Base-by-base conservation (phyloP, 768 basidiomycete genomes). In the Panellus pusillus region DNA sequence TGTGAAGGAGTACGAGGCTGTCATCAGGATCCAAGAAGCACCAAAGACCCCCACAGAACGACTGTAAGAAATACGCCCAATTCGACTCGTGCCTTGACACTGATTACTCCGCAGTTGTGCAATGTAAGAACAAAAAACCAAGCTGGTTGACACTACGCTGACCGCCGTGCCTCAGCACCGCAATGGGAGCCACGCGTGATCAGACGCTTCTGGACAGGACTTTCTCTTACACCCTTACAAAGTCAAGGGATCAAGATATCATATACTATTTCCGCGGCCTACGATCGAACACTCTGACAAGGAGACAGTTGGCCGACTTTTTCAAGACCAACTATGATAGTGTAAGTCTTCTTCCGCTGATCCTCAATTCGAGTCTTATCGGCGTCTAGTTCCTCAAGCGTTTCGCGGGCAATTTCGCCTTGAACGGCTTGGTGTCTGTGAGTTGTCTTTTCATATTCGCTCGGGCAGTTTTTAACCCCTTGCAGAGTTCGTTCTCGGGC, bases 1-100 rank as follows among this genome's bases (percentile, higher is more conserved):
- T 18, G 70, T 70, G 31, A 73, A 71, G 20, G 93, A 95, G 65
- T 96, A 86, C 63, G 82, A 91, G 31, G 84, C 85, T 35, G 75
- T 88, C 38, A 76, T 84, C 61, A 74, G 75, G 55, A 77, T 94
- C 31, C 84, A 86, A 65, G 80, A 84, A 62, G 83, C 87, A 52
- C 83, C 88, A 13, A 79, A 80, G 57, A 91, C 89, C 18, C 88
- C 94, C 0, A 82, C 85, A 6, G 78, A 86, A 32, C 82, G 84
- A 14, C 85, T 90, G 85, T 86, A 66, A 63, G 81, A 49, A 11
- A 31, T 31, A 3, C 42, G 8, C 13, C 43, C 9, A 37, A 31
- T 51, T 31, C 13, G 27, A 24, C 19, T 37, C n/a, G 15, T 17
- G 2, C 8, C 9, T 18, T 36, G 32, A 14, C 32, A 17, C 44